phyloP scores from a whole-genome alignment of 352 stramenopile species.

The Pythium apleroticum region DNA sequence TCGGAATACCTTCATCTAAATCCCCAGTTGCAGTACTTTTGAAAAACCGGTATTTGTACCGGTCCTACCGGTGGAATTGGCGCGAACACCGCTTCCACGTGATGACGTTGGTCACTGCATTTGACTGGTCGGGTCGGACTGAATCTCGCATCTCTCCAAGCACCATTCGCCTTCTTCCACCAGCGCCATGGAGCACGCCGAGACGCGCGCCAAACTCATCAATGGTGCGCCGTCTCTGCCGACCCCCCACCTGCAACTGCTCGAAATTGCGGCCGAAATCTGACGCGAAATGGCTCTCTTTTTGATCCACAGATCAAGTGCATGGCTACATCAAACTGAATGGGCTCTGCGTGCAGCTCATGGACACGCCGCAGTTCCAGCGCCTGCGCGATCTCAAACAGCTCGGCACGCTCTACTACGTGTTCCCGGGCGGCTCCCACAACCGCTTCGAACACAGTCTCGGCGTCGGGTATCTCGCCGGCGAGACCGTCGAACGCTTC shows the following conservation, averaged over 20 bases:
- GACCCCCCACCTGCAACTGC: not conserved
- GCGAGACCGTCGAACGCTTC: constrained; percentile 86
- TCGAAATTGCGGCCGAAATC: constrained; percentile 9
- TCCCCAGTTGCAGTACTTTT: not conserved
- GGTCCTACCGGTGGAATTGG: not conserved
- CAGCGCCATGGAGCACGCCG: constrained; percentile 11
- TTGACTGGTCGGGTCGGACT: not conserved
- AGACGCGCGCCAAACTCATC: constrained; percentile 53
- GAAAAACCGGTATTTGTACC: not conserved
- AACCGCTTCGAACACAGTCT: constrained; percentile 96
- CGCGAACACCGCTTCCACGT: not conserved
- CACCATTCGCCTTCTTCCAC: not conserved
- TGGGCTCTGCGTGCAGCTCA: constrained; percentile 75
- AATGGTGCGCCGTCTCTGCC: constrained; percentile 36
- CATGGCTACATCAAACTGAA: constrained; percentile 83
- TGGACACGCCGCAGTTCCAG: constrained; percentile 94
- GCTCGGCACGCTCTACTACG: constrained; percentile 88
- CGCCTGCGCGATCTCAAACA: constrained; percentile 94
- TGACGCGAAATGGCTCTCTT: not conserved
- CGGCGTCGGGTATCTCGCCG: constrained; percentile 93
- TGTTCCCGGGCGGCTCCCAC: constrained; percentile 89
- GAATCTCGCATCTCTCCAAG: not conserved
- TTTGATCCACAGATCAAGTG: constrained; percentile 52
- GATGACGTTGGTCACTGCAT: not conserved
- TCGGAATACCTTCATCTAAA: too few species aligned